Evolutionary conservation across 108 stramenopile species (phyloP).

Genomic region (Pseudonitzschia multiseries): DNA sequence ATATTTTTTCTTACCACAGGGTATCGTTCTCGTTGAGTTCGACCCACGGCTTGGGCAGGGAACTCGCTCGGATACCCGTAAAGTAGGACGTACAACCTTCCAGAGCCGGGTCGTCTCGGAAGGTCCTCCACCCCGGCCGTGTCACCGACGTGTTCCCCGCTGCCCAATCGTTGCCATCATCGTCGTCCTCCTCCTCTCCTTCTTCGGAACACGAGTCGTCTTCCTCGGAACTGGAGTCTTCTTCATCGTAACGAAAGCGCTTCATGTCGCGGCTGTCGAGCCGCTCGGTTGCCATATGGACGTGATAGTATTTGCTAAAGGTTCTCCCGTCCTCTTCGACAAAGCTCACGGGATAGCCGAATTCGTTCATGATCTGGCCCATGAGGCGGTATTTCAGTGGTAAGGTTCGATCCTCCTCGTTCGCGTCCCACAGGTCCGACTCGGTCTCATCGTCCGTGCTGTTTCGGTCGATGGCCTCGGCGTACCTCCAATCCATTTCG

Average conservation of each 20-base stretch:
- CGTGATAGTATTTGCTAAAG: neutral
- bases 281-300: neutral
- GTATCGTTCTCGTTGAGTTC: neutral
- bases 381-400: neutral
- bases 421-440: neutral
- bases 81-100: neutral
- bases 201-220: too few relatives aligned
- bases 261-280: neutral
- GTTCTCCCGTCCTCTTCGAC: neutral
- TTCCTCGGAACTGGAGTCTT: neutral
- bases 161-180: neutral
- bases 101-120: neutral
- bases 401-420: neutral
- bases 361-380: neutral
- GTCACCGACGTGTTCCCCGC: neutral
- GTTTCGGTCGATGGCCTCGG: neutral
- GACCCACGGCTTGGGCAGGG: constrained; percentile 1
- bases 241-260: neutral
- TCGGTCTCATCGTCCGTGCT: neutral
- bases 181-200: neutral
- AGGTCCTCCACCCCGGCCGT: constrained; percentile 4
- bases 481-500: neutral
- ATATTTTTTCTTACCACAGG: neutral
- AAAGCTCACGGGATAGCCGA: constrained; percentile 8
- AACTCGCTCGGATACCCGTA: neutral